Percentiles rank a stretch among this genome's conserved stretches.
These are phyloP conservation scores for Globisporangium paddicum DNA, from an alignment of 352 stramenopile species.

Conservation along the genomic window DNA sequence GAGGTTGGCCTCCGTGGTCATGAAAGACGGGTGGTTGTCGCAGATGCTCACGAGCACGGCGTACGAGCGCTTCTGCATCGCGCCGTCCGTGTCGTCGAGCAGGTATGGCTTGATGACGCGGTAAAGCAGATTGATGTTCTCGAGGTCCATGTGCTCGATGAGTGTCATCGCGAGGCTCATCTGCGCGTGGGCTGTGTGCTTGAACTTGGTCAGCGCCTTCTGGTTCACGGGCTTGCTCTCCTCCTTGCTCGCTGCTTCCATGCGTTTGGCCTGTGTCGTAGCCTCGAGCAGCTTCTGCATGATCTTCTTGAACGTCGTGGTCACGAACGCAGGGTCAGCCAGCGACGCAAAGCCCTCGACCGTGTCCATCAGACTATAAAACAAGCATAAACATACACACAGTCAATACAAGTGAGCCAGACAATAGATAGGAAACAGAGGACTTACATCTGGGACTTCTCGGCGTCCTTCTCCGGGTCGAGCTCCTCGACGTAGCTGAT, in stretches of 20 bases:
- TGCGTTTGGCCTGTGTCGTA: conserved; percentile 71
- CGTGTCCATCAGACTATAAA: conserved; percentile 54
- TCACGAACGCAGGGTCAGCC: conserved; percentile 57
- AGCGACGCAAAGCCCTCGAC: conserved; percentile 79
- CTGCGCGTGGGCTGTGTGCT: conserved; percentile 66
- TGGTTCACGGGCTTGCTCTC: conserved; percentile 20
- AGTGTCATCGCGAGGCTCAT: conserved; percentile 79
- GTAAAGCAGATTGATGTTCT: conserved; percentile 76
- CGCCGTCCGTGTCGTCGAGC: conserved; percentile 76
- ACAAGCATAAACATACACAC: not conserved
- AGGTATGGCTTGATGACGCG: conserved; percentile 87
- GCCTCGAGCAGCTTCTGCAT: conserved; percentile 87
- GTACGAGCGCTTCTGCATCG: conserved; percentile 90
- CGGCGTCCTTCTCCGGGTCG: conserved; percentile 69
- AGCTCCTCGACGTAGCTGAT: conserved; percentile 82
- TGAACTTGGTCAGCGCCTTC: conserved; percentile 48
- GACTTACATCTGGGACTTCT: conserved; percentile 47
- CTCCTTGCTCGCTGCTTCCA: conserved; percentile 36
- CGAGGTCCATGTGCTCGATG: conserved; percentile 71
- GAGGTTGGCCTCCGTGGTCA: conserved; percentile 73
- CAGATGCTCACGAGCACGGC: conserved; percentile 84
- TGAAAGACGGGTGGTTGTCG: conserved; percentile 77
- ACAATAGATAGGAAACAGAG: not conserved
- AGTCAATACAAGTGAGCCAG: too few species aligned
- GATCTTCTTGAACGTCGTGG: conserved; percentile 81